These are phyloP conservation scores for Porpolomopsis calyptriformis DNA, from an alignment of 768 basidiomycete genomes.

Conservation along the genomic window DNA sequence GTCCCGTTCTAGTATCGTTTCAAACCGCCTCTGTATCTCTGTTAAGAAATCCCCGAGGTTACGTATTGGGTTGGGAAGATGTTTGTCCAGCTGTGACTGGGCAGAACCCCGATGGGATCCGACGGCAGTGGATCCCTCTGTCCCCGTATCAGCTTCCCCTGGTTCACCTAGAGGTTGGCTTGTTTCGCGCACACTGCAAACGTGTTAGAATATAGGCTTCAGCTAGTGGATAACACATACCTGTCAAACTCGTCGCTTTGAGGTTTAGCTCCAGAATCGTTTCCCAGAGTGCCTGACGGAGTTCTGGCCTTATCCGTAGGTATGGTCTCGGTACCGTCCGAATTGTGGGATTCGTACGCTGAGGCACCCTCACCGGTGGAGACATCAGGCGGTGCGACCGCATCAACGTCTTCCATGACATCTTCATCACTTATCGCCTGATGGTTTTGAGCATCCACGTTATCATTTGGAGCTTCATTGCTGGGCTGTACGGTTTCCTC, in stretches of 20 bases:
- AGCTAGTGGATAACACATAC: conserved; percentile 17
- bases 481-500: conserved; percentile 21
- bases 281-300: conserved; percentile 19
- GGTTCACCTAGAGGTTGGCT: conserved; percentile 14
- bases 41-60: conserved; percentile 76
- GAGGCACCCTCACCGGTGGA: conserved; percentile 30
- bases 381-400: conserved; percentile 30
- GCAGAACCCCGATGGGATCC: conserved; percentile 38
- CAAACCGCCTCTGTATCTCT: conserved; percentile 73
- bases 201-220: background rate
- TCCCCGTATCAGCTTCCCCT: conserved; percentile 14
- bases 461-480: conserved; percentile 14
- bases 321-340: conserved; percentile 21
- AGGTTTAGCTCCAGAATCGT: conserved; percentile 21
- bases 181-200: conserved; percentile 13
- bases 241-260: conserved; percentile 21
- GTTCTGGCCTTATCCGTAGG: conserved; percentile 24
- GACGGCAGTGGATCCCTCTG: conserved; percentile 26
- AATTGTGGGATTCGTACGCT: conserved; percentile 20
- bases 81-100: conserved; percentile 29
- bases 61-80: conserved; percentile 48
- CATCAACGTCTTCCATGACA: too few species aligned
- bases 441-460: background rate
- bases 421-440: conserved; percentile 13
- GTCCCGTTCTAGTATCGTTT: conserved; percentile 58